These are phyloP conservation scores for Petasospora rhodanensis DNA, from an alignment of 1,139 yeast genomes.

Conservation along the genomic window DNA sequence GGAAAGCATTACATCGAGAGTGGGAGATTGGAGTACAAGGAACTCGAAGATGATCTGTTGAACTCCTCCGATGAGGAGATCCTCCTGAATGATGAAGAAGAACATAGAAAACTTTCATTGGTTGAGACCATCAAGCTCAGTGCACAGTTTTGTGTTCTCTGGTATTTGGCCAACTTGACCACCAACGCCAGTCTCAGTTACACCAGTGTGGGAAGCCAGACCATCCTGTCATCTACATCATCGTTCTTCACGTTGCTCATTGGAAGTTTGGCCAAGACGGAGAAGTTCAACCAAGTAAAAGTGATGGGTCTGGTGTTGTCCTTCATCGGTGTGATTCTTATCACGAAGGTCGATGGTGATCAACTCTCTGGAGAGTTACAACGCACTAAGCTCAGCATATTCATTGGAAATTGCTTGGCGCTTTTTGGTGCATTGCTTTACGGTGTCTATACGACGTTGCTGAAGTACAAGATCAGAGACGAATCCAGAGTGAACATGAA, in stretches of 20 bases:
- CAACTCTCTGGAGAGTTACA: constrained; percentile 26
- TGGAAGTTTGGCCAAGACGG: constrained; percentile 73
- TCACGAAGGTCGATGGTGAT: constrained; percentile 56
- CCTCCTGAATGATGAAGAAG: constrained; percentile 24
- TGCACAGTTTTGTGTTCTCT: constrained; percentile 74
- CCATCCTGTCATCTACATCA: constrained; percentile 85
- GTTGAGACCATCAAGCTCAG: constrained; percentile 57
- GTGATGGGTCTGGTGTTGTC: constrained; percentile 66
- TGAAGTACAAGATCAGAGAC: constrained; percentile 66
- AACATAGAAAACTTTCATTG: constrained; percentile 35
- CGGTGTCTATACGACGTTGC: constrained; percentile 85
- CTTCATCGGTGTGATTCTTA: constrained; percentile 72
- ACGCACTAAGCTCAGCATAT: constrained; percentile 36
- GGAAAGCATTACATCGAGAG: constrained; percentile 26
- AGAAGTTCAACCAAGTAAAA: constrained; percentile 60
- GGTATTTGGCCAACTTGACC: constrained; percentile 87
- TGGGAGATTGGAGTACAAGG: constrained; percentile 26
- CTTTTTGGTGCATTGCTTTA: constrained; percentile 79
- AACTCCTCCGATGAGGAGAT: constrained; percentile 25
- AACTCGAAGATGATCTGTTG: constrained; percentile 27
- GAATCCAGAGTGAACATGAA: constrained; percentile 79
- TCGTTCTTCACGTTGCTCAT: constrained; percentile 85
- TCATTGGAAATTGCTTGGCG: constrained; percentile 78
- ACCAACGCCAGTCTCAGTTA: constrained; percentile 84
- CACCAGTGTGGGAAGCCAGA: constrained; percentile 91